Conservation (phyloP, 768 basidiomycete genomes). For the Termitomyces heimii region DNA sequence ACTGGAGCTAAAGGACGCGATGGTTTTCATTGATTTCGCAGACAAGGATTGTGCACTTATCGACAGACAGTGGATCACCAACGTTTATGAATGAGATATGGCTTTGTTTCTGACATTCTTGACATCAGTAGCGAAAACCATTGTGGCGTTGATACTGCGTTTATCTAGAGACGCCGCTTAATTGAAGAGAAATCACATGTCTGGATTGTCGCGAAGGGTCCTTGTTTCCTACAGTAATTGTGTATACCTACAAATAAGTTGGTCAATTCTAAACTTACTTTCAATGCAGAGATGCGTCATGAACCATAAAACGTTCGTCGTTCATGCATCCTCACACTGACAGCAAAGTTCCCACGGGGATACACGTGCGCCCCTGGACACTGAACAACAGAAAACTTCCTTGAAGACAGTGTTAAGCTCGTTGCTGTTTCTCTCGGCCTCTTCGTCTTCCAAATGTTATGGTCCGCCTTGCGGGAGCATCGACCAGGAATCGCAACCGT, state of each 20-base stretch:
- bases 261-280: not conserved
- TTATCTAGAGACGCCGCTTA: too few relatives aligned
- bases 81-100: not conserved
- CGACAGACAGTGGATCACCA: not conserved
- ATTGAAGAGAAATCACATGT: too few relatives aligned
- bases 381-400: not conserved
- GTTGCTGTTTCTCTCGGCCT: constrained; percentile 10
- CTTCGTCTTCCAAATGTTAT: constrained; percentile 64
- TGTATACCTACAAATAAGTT: not conserved
- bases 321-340: too few relatives aligned
- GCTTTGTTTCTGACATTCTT: not conserved
- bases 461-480: constrained; percentile 75
- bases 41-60: not conserved
- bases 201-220: not conserved
- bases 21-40: not conserved
- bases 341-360: not conserved
- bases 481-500: constrained; percentile 70
- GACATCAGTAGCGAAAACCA: not conserved
- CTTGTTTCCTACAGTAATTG: not conserved
- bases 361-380: not conserved
- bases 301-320: too few relatives aligned
- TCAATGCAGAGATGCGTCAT: not conserved
- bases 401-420: constrained; percentile 2
- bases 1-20: too few relatives aligned
- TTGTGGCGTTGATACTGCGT: too few relatives aligned